Base-by-base conservation (phyloP, 352 stramenopile genomes). In the Peronosclerospora sorghi region DNA sequence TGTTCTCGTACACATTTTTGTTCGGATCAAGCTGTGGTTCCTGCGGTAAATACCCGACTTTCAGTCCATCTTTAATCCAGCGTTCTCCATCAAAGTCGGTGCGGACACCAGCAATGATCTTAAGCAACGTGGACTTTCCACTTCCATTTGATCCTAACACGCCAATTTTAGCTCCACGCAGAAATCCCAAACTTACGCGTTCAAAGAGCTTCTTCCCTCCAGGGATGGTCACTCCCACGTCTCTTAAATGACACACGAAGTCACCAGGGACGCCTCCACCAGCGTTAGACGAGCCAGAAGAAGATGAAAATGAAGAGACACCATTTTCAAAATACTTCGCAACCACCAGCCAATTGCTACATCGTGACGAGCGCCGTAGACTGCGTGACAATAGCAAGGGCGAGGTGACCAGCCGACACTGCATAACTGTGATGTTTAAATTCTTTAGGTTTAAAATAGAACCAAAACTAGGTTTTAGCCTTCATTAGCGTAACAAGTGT, bases 51-150 rank as follows among this genome's bases (percentile, higher is more conserved):
- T 96, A 96, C 13, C 83, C 82, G 17, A 95, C 75, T 42, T 84
- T 81, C 3, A 95, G 44, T 8, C 76, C 83, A 27, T 82, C 69
- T 46, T 93, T 89, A 27, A 86, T 67, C 85, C 83, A 95, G 8
- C 84, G 65, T 55, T 94, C 79, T 18, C 85, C 85, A 48, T 95
- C 82, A 47, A 83, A 89, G 53, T 94, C 80, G 8, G 58, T 71
- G 45, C 56, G 64, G 10, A 97, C 92, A 15, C 95, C 91, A 2
- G 83, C 84, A 52, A 99, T 86, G 13, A 99, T 76, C 68, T 98
- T 98, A 8, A 98, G 69, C 10, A 98, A 68, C 27, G 94, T 98
- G 23, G 87, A 97, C 56, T 97, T 98, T 45, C 90, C 90, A 28
- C 60, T 95, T 40, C 95, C 95, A 59, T 98, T 98, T 3, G 94